A percentile compares a stretch with the other conserved stretches of the same genome.
phyloP scores from a whole-genome alignment of 306 rosid genomes.

The Medicago ruthenica region DNA sequence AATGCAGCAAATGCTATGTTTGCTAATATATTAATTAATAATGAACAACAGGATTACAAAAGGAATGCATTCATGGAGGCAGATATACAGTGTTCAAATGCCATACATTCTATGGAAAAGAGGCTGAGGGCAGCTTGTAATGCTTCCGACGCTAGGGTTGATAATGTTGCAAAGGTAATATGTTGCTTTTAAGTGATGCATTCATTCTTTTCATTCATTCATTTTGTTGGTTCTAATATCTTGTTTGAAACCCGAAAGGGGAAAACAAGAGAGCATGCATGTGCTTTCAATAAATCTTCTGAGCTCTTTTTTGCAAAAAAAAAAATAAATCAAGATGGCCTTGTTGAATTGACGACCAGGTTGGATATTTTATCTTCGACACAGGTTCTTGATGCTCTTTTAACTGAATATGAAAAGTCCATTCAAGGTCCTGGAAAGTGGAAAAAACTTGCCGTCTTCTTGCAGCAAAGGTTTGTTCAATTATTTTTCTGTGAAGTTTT shows the following conservation, averaged over 20 bases:
- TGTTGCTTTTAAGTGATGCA: slow-evolving; percentile 16
- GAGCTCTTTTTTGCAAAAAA: neutral
- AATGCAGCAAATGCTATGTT: slow-evolving; percentile 17
- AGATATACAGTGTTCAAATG: slow-evolving; percentile 75
- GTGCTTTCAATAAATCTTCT: neutral
- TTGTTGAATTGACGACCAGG: neutral
- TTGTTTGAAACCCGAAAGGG: slow-evolving; percentile 1
- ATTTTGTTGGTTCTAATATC: slow-evolving; percentile 20
- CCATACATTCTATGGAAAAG: slow-evolving; percentile 88
- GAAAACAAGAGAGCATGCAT: neutral
- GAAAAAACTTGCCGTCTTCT: slow-evolving; percentile 77
- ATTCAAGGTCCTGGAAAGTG: slow-evolving; percentile 90
- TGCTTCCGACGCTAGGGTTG: slow-evolving; percentile 76
- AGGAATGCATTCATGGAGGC: slow-evolving; percentile 88
- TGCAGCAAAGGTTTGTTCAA: slow-evolving; percentile 76
- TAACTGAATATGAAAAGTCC: slow-evolving; percentile 77
- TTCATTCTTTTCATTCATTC: neutral
- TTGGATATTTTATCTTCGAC: slow-evolving; percentile 36
- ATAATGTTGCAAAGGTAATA: slow-evolving; percentile 79
- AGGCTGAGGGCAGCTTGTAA: slow-evolving; percentile 92
- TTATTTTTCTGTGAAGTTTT: neutral
- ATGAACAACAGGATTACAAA: slow-evolving; percentile 80
- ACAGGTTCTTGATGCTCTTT: slow-evolving; percentile 90
- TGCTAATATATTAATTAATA: slow-evolving; percentile 27
- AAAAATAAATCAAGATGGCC: neutral